phyloP scores from a whole-genome alignment of 2,329 filamentous ascomycete genomes.

The Fusarium floridanum region DNA sequence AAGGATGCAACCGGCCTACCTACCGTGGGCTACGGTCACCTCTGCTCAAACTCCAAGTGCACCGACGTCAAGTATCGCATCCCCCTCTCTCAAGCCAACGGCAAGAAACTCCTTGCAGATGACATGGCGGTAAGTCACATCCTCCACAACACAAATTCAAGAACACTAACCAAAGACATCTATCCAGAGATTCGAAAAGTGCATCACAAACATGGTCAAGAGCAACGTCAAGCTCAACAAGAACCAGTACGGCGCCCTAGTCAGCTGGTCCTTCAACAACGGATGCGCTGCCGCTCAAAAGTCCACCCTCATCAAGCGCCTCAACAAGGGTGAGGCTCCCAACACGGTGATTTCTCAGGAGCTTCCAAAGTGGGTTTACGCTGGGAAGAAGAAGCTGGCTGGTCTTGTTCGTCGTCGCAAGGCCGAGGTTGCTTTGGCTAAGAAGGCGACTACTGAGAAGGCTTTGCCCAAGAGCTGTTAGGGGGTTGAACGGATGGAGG shows the following conservation, averaged over 20 bases:
- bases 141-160: neutral
- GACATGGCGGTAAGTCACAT: constrained; percentile 27
- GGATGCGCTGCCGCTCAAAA: constrained; percentile 56
- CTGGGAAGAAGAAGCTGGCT: constrained; percentile 53
- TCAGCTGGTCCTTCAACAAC: constrained; percentile 65
- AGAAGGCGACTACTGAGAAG: constrained; percentile 18
- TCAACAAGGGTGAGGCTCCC: constrained; percentile 41
- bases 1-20: constrained; percentile 60
- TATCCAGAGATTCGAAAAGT: constrained; percentile 15
- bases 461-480: constrained; percentile 31
- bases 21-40: constrained; percentile 65
- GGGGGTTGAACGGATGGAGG: neutral
- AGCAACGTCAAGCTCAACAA: constrained; percentile 49
- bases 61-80: constrained; percentile 60
- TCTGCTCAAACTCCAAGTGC: constrained; percentile 58
- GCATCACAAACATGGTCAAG: constrained; percentile 14
- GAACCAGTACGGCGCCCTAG: constrained; percentile 66
- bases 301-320: constrained; percentile 52
- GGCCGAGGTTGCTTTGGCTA: constrained; percentile 57
- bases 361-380: constrained; percentile 63
- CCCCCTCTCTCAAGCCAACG: constrained; percentile 57
- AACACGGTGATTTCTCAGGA: constrained; percentile 56
- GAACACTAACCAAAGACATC: neutral
- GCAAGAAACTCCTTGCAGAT: constrained; percentile 53
- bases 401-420: constrained; percentile 58